These are phyloP conservation scores for Trypanosoma avium DNA, from an alignment of 208 protist genomes.

Conservation along the genomic window DNA sequence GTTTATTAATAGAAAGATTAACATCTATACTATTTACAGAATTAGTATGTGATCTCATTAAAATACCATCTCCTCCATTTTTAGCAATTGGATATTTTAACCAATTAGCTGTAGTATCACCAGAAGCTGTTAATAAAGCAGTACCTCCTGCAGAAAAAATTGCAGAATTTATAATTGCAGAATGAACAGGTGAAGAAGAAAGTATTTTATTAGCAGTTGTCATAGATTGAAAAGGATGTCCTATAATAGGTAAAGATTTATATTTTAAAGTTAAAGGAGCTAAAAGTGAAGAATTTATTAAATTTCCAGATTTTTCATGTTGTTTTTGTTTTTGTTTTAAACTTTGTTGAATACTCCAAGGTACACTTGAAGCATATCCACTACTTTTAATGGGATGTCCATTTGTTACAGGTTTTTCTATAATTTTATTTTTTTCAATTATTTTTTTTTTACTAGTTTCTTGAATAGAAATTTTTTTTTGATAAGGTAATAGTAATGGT, in stretches of 20 bases:
- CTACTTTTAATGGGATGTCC: constrained; percentile 51
- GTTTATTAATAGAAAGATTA: constrained; percentile 56
- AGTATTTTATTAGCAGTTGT: constrained; percentile 36
- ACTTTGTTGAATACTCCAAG: constrained; percentile 53
- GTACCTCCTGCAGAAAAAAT: constrained; percentile 48
- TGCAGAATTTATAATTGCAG: constrained; percentile 25
- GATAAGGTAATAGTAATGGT: constrained; percentile 22
- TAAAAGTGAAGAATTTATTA: background rate
- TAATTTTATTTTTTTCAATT: constrained; percentile 11
- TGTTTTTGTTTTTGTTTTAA: constrained; percentile 25
- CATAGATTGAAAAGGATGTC: constrained; percentile 32
- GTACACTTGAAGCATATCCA: constrained; percentile 53
- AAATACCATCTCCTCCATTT: constrained; percentile 32
- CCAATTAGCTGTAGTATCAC: constrained; percentile 38
- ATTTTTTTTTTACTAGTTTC: constrained; percentile 17
- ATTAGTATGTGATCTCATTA: constrained; percentile 32
- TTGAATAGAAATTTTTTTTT: constrained; percentile 15
- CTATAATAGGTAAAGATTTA: constrained; percentile 20
- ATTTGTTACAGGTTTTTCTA: constrained; percentile 40
- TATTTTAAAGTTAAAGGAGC: constrained; percentile 5
- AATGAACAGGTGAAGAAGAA: constrained; percentile 27
- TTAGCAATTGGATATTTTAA: constrained; percentile 58
- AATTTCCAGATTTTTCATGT: constrained; percentile 5
- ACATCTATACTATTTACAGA: constrained; percentile 53
- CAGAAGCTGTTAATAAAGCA: constrained; percentile 46